Evolutionary conservation across 192 early-diverging fungal species (phyloP).

Genomic region (Dispira simplex): DNA sequence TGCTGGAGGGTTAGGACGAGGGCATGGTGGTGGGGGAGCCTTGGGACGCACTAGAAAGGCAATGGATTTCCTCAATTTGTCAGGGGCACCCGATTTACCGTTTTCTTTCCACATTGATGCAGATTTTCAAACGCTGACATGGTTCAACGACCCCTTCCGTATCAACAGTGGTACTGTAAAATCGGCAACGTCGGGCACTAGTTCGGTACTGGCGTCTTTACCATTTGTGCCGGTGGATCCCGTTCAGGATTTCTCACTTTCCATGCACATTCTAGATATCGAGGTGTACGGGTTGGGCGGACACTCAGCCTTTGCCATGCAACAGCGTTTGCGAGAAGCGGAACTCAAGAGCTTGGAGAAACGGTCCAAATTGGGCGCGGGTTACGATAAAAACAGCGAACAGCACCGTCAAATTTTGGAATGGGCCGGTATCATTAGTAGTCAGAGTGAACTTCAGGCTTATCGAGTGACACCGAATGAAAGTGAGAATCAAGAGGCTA

Average conservation of each 20-base stretch:
- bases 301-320: background rate
- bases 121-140: background rate
- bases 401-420: constrained; percentile 6
- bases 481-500: no score
- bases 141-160: constrained; percentile 11
- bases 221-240: constrained; percentile 7
- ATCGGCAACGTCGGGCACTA: no score
- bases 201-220: background rate
- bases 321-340: background rate
- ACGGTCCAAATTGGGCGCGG: background rate
- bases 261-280: constrained; percentile 1
- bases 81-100: background rate
- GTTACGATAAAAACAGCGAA: background rate
- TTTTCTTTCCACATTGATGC: constrained; percentile 1
- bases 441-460: no score
- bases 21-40: background rate
- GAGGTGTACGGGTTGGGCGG: constrained; percentile 8
- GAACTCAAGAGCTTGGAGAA: background rate
- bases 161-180: background rate
- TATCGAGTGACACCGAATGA: no score
- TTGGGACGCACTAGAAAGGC: background rate
- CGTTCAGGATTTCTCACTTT: constrained; percentile 1
- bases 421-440: constrained; percentile 7
- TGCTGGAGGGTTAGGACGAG: no score
- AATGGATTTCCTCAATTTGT: background rate